Evolutionary conservation across 1,139 yeast genomes (phyloP).

Genomic region (Sugiyamaella japonica): DNA sequence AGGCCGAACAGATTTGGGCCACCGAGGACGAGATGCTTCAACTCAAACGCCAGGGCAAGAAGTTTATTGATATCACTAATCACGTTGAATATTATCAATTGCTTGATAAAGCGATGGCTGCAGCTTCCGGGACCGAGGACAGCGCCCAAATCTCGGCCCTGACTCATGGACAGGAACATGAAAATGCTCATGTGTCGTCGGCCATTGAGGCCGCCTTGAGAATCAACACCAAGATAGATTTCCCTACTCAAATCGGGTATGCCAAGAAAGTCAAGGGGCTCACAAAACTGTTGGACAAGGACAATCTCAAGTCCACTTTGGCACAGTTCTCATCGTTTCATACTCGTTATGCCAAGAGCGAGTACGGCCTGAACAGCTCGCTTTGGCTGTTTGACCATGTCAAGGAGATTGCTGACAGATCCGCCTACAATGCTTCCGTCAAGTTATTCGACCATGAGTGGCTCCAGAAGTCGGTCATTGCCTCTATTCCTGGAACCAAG

Average conservation of each 20-base stretch:
- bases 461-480: conserved; percentile 60
- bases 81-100: conserved; percentile 32
- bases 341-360: conserved; percentile 79
- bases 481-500: conserved; percentile 44
- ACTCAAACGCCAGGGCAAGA: conserved; percentile 54
- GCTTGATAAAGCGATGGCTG: conserved; percentile 11
- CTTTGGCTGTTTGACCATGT: conserved; percentile 64
- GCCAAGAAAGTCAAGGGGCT: conserved; percentile 46
- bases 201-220: conserved; percentile 12
- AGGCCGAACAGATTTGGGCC: conserved; percentile 45
- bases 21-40: conserved; percentile 58
- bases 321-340: conserved; percentile 66
- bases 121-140: too few relatives aligned
- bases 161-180: background rate
- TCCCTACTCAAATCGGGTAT: conserved; percentile 53
- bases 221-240: conserved; percentile 49
- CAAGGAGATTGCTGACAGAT: conserved; percentile 42
- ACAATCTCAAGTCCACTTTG: conserved; percentile 54
- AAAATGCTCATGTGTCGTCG: background rate
- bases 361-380: conserved; percentile 69
- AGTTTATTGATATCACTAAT: conserved; percentile 72
- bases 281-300: conserved; percentile 46
- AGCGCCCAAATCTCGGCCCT: conserved; percentile 7
- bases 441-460: conserved; percentile 53
- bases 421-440: conserved; percentile 39